A percentile compares a stretch with the other conserved stretches of the same genome.
These are phyloP conservation scores for Termitomyces heimii DNA, from an alignment of 768 basidiomycete species.

Conservation along the genomic window DNA sequence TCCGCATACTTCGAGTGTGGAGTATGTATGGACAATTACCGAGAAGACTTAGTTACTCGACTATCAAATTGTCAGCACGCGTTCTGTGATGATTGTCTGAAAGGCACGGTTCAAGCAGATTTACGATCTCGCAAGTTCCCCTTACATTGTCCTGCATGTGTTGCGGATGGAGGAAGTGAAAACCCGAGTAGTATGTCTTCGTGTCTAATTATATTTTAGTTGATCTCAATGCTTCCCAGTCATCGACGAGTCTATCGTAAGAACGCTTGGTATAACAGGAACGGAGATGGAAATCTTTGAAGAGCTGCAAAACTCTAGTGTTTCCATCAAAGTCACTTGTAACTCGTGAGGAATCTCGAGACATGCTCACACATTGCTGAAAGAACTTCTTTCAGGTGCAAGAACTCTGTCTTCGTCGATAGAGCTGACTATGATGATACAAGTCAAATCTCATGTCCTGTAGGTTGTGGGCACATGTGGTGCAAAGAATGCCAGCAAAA, in stretches of 20 bases:
- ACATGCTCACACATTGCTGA: neutral
- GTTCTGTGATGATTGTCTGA: slow-evolving; percentile 51
- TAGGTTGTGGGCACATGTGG: slow-evolving; percentile 48
- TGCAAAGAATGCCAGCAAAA: slow-evolving; percentile 51
- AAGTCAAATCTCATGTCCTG: slow-evolving; percentile 43
- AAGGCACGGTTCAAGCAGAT: slow-evolving; percentile 32
- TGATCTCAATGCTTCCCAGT: neutral
- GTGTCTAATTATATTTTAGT: neutral
- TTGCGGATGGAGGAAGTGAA: slow-evolving; percentile 14
- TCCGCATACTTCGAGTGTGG: slow-evolving; percentile 26
- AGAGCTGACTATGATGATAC: slow-evolving; percentile 36
- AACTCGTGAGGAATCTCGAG: slow-evolving; percentile 30
- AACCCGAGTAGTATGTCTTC: neutral
- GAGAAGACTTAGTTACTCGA: slow-evolving; percentile 15
- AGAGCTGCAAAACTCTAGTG: neutral
- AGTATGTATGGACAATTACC: slow-evolving; percentile 46
- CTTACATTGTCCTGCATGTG: slow-evolving; percentile 55
- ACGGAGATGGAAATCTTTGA: neutral
- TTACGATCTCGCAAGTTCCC: slow-evolving; percentile 52
- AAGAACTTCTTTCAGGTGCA: slow-evolving; percentile 32
- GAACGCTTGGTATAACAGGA: neutral
- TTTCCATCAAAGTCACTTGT: slow-evolving; percentile 33
- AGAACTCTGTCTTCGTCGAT: slow-evolving; percentile 43
- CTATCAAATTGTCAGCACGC: slow-evolving; percentile 36
- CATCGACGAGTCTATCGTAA: neutral